phyloP scores from a whole-genome alignment of 805 yeast species.

The Kockiozyma suomiensis region DNA sequence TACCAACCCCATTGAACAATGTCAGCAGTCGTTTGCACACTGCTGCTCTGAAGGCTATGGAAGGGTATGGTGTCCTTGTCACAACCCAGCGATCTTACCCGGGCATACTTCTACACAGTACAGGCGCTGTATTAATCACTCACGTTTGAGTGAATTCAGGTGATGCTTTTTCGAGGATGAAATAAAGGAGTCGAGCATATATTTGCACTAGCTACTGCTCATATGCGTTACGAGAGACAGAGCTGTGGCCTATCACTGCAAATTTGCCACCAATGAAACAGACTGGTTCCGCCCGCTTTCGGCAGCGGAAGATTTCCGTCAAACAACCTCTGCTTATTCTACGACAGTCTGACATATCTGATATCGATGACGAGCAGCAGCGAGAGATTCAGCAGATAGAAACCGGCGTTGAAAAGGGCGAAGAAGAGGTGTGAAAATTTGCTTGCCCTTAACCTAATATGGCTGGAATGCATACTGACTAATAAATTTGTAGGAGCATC shows the following conservation, averaged over 20 bases:
- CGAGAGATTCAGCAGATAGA: slow-evolving; percentile 88
- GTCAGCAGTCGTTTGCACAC: too few species aligned
- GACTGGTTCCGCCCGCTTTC: slow-evolving; percentile 50
- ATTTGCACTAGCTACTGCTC: neutral
- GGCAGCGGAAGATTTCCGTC: slow-evolving; percentile 92
- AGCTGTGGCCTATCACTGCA: slow-evolving; percentile 1
- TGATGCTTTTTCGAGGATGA: neutral
- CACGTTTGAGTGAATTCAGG: neutral
- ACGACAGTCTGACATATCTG: slow-evolving; percentile 78
- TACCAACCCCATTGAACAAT: neutral
- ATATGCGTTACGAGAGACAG: neutral
- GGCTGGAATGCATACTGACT: neutral
- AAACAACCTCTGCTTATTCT: slow-evolving; percentile 81
- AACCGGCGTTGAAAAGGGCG: slow-evolving; percentile 97
- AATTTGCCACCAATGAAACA: slow-evolving; percentile 26
- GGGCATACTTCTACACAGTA: too few species aligned
- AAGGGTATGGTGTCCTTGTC: neutral
- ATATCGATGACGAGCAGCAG: slow-evolving; percentile 72
- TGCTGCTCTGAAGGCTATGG: too few species aligned
- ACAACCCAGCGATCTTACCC: too few species aligned
- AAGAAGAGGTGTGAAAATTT: slow-evolving; percentile 61
- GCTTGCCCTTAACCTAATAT: slow-evolving; percentile 12
- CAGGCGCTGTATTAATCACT: too few species aligned
- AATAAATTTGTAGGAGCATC: slow-evolving; percentile 61
- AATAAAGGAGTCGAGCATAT: neutral